Percentiles rank a stretch among this genome's conserved stretches.
phyloP scores from a whole-genome alignment of 148 eudicot genomes.

The Rhododendron henanense region DNA sequence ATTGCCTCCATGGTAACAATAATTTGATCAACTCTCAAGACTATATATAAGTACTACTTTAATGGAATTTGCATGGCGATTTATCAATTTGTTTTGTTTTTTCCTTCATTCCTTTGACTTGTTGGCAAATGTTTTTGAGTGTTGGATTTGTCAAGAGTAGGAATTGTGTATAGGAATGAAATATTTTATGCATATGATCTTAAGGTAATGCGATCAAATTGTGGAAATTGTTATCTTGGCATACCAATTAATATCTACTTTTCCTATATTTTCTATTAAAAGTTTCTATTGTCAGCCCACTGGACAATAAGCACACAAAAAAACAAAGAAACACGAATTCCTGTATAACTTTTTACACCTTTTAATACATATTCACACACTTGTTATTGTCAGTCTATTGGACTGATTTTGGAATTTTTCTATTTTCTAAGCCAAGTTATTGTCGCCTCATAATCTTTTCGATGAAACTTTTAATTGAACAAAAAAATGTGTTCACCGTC shows the following conservation, averaged over 20 bases:
- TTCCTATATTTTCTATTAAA: not conserved
- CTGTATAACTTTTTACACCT: too few relatives aligned
- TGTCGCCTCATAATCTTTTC: not conserved
- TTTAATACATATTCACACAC: too few relatives aligned
- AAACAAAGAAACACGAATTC: too few relatives aligned
- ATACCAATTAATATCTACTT: not conserved
- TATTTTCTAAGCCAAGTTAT: not conserved
- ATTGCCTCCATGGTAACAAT: slow-evolving; percentile 24
- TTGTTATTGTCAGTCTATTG: too few relatives aligned
- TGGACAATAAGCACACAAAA: too few relatives aligned
- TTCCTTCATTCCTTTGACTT: not conserved
- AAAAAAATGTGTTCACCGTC: not conserved
- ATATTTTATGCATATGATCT: not conserved
- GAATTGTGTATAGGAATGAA: not conserved
- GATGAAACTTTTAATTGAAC: not conserved
- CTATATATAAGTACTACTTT: not conserved
- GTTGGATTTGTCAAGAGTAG: not conserved
- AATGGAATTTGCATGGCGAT: not conserved
- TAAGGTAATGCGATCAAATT: not conserved
- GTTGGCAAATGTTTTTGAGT: not conserved
- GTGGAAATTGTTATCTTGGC: not conserved
- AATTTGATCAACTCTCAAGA: not conserved
- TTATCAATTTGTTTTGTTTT: not conserved
- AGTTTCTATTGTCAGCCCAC: too few relatives aligned
- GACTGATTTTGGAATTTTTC: too few relatives aligned